A percentile compares a stretch with the other conserved stretches of the same genome.
These are phyloP conservation scores for Coleophoma crateriformis DNA, from an alignment of 2,329 filamentous ascomycete species.

Conservation along the genomic window DNA sequence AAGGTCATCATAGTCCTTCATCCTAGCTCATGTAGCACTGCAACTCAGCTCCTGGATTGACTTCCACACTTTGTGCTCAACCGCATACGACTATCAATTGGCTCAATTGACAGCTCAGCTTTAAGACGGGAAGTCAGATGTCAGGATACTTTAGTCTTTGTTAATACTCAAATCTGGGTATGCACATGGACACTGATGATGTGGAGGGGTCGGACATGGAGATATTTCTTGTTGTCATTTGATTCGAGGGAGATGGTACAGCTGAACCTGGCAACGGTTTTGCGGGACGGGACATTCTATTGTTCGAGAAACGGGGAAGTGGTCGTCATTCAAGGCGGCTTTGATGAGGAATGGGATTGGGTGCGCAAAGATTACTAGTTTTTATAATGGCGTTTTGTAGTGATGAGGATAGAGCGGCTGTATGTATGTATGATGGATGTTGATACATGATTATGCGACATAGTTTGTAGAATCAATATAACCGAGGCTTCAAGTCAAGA, in stretches of 20 bases:
- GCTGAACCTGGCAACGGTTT: neutral
- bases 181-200: constrained; percentile 6
- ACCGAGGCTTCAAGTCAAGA: no score
- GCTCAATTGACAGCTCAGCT: neutral
- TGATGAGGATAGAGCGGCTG: no score
- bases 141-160: constrained; percentile 4
- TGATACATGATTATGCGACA: no score
- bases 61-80: constrained; percentile 1
- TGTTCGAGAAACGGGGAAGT: constrained; percentile 3
- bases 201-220: neutral
- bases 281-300: constrained; percentile 4
- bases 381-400: neutral
- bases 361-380: neutral
- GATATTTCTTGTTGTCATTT: constrained; percentile 5
- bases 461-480: no score
- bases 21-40: neutral
- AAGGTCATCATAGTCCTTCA: neutral
- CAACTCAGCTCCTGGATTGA: neutral
- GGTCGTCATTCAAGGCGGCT: constrained; percentile 3
- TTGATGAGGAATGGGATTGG: constrained; percentile 4
- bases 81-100: constrained; percentile 1
- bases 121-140: constrained; percentile 2
- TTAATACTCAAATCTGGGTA: constrained; percentile 5
- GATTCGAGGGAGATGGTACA: constrained; percentile 4
- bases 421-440: no score